Evolutionary conservation across 495 filamentous ascomycete species (phyloP), one percentile per base, ranked within the genome.

Genomic region (Podospora anserina): DNA sequence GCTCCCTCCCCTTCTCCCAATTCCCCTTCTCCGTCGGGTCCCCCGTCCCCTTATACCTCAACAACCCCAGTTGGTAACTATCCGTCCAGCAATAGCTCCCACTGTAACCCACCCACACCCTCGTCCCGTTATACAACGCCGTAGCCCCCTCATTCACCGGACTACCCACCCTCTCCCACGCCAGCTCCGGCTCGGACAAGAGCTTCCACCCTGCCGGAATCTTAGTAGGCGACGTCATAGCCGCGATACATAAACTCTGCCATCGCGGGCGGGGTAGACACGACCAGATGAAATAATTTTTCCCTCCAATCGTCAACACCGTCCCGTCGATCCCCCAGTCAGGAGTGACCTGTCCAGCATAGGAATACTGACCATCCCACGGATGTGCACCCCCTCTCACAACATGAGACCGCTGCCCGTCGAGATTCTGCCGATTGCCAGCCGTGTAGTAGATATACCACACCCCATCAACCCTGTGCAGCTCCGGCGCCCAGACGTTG

Each of bases 401-500:
- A n/a, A 81, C 82, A 65, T 81, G 78, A 11, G 78, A 54, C 16
- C 74, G 75, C 70, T 84, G 82, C 23, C 71, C 69, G 23, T 77
- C 70, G 15, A 78, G 68, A 20, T 78, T 70, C 1, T 66, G 44
- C 3, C 16, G 28, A 34, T 66, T 70, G 0, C 73, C 75, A 2
- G 72, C 73, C 2, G 74, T 72, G 63, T 75, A 78, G 61, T 77
- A 78, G 66, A 85, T 78, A 68, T 82, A 83, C 81, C 81, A 84
- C 20, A 64, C 71, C 32, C 66, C 76, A 34, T 79, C 72, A 19
- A 86, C 71, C 55, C 80, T 78, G 69, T 85, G 83, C 0, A 82
- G 72, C 73, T 86, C 84, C 0, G 84, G 85, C 0, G 85, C 84
- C 85, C 83, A 87, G 27, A 87, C 82, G 69, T 86, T 84, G 69